Conservation (phyloP, 1,284 basidiomycete species). For the Puccinia hordei region DNA sequence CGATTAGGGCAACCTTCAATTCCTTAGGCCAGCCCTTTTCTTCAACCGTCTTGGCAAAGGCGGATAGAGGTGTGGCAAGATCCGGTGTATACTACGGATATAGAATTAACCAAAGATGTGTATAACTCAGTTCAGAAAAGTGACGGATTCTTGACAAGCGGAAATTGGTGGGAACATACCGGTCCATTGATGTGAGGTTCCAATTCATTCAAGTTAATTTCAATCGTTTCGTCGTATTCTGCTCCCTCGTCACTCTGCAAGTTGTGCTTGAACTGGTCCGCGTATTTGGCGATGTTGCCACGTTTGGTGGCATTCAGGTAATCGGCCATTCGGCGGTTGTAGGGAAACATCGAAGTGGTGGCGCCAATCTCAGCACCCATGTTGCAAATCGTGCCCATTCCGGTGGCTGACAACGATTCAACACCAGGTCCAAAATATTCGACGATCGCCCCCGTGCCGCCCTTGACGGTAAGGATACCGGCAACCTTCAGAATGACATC, state of each 20-base stretch:
- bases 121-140: neutral
- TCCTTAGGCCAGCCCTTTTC: conserved; percentile 96
- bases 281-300: conserved; percentile 82
- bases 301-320: conserved; percentile 95
- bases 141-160: neutral
- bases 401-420: conserved; percentile 93
- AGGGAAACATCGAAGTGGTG: conserved; percentile 98
- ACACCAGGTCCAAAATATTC: conserved; percentile 92
- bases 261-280: conserved; percentile 86
- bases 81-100: conserved; percentile 73
- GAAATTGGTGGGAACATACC: conserved; percentile 52
- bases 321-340: conserved; percentile 89
- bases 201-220: conserved; percentile 92
- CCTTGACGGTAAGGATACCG: conserved; percentile 95
- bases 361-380: conserved; percentile 99
- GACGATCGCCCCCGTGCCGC: conserved; percentile 94
- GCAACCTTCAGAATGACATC: conserved; percentile 97
- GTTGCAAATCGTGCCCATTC: conserved; percentile 99
- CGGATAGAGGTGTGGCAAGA: conserved; percentile 70
- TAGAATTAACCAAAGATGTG: conserved; percentile 67
- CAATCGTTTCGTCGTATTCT: conserved; percentile 91
- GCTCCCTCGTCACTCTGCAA: conserved; percentile 82
- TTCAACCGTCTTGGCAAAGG: conserved; percentile 88
- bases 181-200: conserved; percentile 99
- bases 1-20: conserved; percentile 95